A percentile compares a stretch with the other conserved stretches of the same genome.
These are phyloP conservation scores for Phytophthora ohioensis DNA, from an alignment of 352 stramenopile species.

Conservation along the genomic window DNA sequence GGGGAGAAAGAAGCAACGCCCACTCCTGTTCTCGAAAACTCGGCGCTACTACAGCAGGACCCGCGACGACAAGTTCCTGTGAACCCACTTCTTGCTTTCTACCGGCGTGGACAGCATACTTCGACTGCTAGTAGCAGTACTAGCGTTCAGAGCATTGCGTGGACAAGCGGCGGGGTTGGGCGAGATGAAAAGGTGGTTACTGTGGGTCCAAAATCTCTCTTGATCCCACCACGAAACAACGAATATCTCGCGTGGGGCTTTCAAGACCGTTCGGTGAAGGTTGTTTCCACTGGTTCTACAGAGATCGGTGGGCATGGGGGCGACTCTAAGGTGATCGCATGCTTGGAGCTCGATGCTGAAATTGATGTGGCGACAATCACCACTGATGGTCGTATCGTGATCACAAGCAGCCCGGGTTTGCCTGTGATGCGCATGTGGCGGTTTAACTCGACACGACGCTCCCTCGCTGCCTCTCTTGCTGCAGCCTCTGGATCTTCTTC, in stretches of 20 bases:
- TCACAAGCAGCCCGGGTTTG: slow-evolving; percentile 52
- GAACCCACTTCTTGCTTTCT: slow-evolving; percentile 55
- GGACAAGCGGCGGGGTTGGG: slow-evolving; percentile 53
- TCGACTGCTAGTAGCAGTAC: slow-evolving; percentile 7
- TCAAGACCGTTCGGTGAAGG: slow-evolving; percentile 69
- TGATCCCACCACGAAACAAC: slow-evolving; percentile 69
- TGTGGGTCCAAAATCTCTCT: slow-evolving; percentile 55
- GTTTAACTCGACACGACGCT: slow-evolving; percentile 39
- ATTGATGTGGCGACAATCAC: slow-evolving; percentile 68
- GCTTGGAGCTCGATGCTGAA: slow-evolving; percentile 64
- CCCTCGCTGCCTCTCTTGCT: slow-evolving; percentile 35
- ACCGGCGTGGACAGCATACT: slow-evolving; percentile 41
- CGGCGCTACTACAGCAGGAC: slow-evolving; percentile 61
- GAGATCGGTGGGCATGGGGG: slow-evolving; percentile 52
- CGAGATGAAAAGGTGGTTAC: slow-evolving; percentile 58
- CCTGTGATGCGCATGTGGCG: slow-evolving; percentile 71
- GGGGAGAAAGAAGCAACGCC: slow-evolving; percentile 32
- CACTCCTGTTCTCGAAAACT: slow-evolving; percentile 57
- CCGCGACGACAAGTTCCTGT: slow-evolving; percentile 50
- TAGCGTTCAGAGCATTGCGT: slow-evolving; percentile 58
- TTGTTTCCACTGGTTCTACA: slow-evolving; percentile 51
- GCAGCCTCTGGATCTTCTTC: slow-evolving; percentile 36
- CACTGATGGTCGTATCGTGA: slow-evolving; percentile 66
- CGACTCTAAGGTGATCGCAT: slow-evolving; percentile 70
- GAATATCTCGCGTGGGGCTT: slow-evolving; percentile 82